Evolutionary conservation across 495 filamentous ascomycete genomes (phyloP).

Genomic region (Penicillium simplicissimum): DNA sequence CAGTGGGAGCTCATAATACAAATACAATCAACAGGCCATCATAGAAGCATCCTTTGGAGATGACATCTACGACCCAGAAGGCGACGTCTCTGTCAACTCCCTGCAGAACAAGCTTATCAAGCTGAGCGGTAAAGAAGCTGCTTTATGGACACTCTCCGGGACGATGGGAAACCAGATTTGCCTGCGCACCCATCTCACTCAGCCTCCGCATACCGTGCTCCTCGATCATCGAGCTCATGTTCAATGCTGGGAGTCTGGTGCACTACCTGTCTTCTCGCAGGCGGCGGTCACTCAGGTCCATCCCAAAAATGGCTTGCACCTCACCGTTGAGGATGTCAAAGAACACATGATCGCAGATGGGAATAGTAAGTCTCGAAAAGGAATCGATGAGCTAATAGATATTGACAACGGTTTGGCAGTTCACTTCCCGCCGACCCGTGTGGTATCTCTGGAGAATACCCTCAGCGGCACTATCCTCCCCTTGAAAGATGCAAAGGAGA

Average conservation of each 20-base stretch:
- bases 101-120: background rate
- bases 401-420: background rate
- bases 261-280: background rate
- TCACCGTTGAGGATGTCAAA: background rate
- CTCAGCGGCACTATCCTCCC: background rate
- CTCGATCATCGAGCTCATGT: constrained; percentile 1
- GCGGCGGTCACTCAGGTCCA: background rate
- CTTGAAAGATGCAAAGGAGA: background rate
- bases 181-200: background rate
- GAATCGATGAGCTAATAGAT: background rate
- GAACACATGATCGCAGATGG: background rate
- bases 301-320: background rate
- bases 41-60: background rate
- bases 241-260: background rate
- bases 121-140: constrained; percentile 1
- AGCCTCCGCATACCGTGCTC: background rate
- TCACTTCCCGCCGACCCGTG: background rate
- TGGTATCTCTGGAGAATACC: background rate
- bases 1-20: too few relatives aligned
- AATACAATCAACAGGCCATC: background rate
- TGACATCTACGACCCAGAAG: background rate
- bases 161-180: constrained; percentile 5
- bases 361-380: background rate
- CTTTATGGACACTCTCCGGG: background rate
- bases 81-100: background rate